Percentiles rank a stretch among this genome's conserved stretches.
Evolutionary conservation across 129 eudicot genomes (phyloP).

Genomic region (Kitagawia praeruptora): DNA sequence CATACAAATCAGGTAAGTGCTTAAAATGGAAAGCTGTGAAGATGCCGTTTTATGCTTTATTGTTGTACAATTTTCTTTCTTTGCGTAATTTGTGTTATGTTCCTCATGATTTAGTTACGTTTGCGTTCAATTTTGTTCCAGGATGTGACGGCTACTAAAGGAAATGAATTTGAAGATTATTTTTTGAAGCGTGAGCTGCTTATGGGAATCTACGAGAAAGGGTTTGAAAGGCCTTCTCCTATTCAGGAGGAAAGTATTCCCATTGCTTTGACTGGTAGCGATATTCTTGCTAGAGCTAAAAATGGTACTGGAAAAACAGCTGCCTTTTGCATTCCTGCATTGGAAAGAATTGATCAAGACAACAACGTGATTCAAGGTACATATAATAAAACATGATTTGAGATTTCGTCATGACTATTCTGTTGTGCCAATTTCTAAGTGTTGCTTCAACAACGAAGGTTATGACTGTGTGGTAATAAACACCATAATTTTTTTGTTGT

Average conservation of each 20-base stretch:
- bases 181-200: conserved; percentile 92
- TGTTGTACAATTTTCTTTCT: no score
- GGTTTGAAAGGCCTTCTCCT: conserved; percentile 97
- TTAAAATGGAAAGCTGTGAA: no score
- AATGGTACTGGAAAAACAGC: conserved; percentile 99
- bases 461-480: no score
- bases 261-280: conserved; percentile 94
- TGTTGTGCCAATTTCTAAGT: not conserved
- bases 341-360: conserved; percentile 93
- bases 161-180: conserved; percentile 96
- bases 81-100: not conserved
- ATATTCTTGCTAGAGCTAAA: conserved; percentile 96
- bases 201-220: conserved; percentile 97
- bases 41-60: no score
- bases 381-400: conserved; percentile 19
- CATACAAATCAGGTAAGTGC: not conserved
- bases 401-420: conserved; percentile 38
- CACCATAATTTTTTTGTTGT: no score
- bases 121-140: conserved; percentile 13
- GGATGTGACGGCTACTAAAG: conserved; percentile 99
- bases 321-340: conserved; percentile 94
- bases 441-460: not conserved
- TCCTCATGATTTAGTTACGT: not conserved
- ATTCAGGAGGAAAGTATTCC: conserved; percentile 99
- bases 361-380: conserved; percentile 83